phyloP scores from a whole-genome alignment of 2,329 filamentous ascomycete species.

The Hymenoscyphus fraxineus region DNA sequence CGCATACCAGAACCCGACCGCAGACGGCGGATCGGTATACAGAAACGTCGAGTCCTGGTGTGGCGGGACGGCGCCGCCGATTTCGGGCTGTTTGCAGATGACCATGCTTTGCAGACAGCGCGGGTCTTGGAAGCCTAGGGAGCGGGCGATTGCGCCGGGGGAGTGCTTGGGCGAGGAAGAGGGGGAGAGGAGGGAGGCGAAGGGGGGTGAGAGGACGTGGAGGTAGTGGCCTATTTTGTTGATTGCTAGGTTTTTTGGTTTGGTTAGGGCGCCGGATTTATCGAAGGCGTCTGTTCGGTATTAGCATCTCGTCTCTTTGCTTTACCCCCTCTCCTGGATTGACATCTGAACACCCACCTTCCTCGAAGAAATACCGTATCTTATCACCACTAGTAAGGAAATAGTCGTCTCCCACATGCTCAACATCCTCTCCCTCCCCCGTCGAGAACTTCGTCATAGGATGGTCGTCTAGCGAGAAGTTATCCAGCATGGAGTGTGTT shows the following conservation, averaged over 20 bases:
- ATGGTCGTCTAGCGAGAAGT: conserved; percentile 76
- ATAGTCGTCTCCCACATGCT: conserved; percentile 68
- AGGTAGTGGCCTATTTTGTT: conserved; percentile 86
- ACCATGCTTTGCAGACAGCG: conserved; percentile 85
- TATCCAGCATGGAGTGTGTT: conserved; percentile 68
- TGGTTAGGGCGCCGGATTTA: conserved; percentile 57
- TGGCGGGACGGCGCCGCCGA: conserved; percentile 83
- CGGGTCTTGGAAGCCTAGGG: conserved; percentile 47
- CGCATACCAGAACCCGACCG: conserved; percentile 96
- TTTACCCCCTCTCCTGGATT: no score
- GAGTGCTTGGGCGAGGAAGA: conserved; percentile 36
- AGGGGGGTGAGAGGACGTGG: conserved; percentile 65
- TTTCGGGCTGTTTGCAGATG: conserved; percentile 97
- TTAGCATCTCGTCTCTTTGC: no score
- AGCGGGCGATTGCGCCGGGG: conserved; percentile 42
- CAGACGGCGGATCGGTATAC: conserved; percentile 83
- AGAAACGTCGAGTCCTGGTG: conserved; percentile 93
- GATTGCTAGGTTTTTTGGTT: conserved; percentile 79
- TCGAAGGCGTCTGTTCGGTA: conserved; percentile 66
- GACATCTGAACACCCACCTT: conserved; percentile 44
- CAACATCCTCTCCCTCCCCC: conserved; percentile 52
- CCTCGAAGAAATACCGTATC: conserved; percentile 95
- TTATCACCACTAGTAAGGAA: conserved; percentile 89
- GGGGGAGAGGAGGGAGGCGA: conserved; percentile 50
- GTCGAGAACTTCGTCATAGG: conserved; percentile 94